Evolutionary conservation across 257 asterid species (phyloP).

Genomic region (Solanum chilense): DNA sequence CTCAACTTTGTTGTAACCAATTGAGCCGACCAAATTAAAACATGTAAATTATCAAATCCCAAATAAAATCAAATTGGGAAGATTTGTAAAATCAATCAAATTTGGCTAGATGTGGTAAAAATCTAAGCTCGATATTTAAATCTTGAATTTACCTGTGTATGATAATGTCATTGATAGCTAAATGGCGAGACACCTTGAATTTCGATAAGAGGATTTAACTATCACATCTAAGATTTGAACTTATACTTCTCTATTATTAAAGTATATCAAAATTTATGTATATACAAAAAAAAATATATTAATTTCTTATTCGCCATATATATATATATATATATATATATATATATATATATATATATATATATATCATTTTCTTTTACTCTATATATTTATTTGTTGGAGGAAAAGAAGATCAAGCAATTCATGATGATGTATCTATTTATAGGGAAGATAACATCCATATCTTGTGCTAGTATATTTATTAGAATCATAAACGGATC

Average conservation of each 20-base stretch:
- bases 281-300: neutral
- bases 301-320: too few species aligned
- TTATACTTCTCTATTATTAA: neutral
- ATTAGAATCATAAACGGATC: neutral
- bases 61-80: neutral
- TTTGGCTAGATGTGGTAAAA: neutral
- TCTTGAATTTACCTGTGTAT: neutral
- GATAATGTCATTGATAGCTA: neutral
- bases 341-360: neutral
- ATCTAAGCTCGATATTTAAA: neutral
- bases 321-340: too few species aligned
- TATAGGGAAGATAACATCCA: neutral
- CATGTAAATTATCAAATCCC: neutral
- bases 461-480: neutral
- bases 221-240: neutral
- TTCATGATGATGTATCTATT: neutral
- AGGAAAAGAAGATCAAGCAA: neutral
- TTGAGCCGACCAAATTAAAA: neutral
- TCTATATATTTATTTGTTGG: neutral
- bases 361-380: neutral
- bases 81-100: neutral
- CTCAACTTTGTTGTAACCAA: neutral
- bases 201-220: neutral
- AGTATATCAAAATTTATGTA: neutral
- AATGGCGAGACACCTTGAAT: neutral